Conservation (phyloP, 2,329 filamentous ascomycete species). For the Scedosporium dehoogii region DNA sequence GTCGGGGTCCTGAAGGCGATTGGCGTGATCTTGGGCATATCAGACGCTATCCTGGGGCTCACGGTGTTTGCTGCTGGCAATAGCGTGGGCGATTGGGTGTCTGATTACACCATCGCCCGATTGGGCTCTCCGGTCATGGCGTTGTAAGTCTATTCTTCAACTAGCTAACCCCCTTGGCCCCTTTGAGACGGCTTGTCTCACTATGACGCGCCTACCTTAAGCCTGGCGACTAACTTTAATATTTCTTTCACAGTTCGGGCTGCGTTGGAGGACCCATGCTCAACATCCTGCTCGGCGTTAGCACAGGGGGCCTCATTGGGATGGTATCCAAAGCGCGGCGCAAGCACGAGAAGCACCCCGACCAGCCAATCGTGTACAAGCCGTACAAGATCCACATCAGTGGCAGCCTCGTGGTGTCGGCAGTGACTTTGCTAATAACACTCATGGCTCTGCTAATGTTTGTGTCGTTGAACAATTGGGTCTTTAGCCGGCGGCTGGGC, state of each 20-base stretch:
- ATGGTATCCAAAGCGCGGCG: conserved; percentile 61
- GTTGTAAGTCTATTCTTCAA: conserved; percentile 33
- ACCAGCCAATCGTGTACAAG: conserved; percentile 53
- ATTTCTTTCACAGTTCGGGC: conserved; percentile 47
- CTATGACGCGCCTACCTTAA: not conserved
- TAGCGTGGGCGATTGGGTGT: conserved; percentile 85
- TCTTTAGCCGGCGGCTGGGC: conserved; percentile 74
- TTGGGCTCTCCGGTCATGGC: conserved; percentile 97
- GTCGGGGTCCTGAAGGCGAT: conserved; percentile 90
- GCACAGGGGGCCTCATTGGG: conserved; percentile 84
- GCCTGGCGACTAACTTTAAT: not conserved
- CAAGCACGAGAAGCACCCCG: conserved; percentile 57
- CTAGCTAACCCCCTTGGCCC: not conserved
- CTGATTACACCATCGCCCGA: conserved; percentile 86
- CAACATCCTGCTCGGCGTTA: conserved; percentile 90
- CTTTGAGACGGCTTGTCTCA: not conserved
- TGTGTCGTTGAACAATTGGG: conserved; percentile 80
- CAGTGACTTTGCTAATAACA: conserved; percentile 72
- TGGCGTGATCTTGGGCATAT: conserved; percentile 85
- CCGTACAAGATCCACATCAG: conserved; percentile 78
- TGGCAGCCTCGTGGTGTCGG: conserved; percentile 75
- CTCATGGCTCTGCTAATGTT: conserved; percentile 67
- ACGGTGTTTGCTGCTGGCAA: conserved; percentile 97
- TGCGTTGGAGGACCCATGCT: conserved; percentile 99
- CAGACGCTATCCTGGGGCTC: conserved; percentile 85